Conservation (phyloP, 805 yeast genomes). For the Myxozyma monticola region DNA sequence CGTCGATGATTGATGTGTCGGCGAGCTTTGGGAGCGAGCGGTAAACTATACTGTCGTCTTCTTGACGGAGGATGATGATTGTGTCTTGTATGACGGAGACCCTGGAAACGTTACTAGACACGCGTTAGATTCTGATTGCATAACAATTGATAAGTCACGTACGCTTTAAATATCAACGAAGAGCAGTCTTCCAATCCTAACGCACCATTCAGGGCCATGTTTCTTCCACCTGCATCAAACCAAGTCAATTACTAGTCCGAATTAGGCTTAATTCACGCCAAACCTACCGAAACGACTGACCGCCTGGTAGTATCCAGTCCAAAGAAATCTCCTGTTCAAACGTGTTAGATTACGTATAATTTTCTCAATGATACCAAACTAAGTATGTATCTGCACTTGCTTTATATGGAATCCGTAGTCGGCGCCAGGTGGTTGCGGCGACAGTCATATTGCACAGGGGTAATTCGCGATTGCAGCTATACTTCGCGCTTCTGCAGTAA, state of each 20-base stretch:
- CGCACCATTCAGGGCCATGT: conserved; percentile 57
- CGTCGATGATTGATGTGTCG: conserved; percentile 27
- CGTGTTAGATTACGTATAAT: neutral
- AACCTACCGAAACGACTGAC: conserved; percentile 66
- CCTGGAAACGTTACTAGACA: conserved; percentile 36
- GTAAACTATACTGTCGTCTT: conserved; percentile 52
- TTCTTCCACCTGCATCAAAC: conserved; percentile 62
- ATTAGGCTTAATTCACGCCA: neutral
- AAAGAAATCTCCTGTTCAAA: conserved; percentile 53
- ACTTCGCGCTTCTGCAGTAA: no score
- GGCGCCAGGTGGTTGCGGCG: conserved; percentile 7
- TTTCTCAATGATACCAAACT: neutral
- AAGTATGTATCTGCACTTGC: neutral
- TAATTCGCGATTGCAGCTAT: no score
- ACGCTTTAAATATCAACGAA: no score
- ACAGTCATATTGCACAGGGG: no score
- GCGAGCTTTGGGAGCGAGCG: conserved; percentile 44
- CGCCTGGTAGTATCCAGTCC: conserved; percentile 70
- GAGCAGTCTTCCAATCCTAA: no score
- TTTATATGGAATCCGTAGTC: conserved; percentile 9
- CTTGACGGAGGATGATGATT: conserved; percentile 67
- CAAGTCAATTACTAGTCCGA: neutral
- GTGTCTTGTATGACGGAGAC: conserved; percentile 60
- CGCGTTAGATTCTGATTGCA: neutral
- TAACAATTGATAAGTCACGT: neutral